Base-by-base conservation (phyloP, 352 stramenopile genomes). In the Globisporangium splendens region DNA sequence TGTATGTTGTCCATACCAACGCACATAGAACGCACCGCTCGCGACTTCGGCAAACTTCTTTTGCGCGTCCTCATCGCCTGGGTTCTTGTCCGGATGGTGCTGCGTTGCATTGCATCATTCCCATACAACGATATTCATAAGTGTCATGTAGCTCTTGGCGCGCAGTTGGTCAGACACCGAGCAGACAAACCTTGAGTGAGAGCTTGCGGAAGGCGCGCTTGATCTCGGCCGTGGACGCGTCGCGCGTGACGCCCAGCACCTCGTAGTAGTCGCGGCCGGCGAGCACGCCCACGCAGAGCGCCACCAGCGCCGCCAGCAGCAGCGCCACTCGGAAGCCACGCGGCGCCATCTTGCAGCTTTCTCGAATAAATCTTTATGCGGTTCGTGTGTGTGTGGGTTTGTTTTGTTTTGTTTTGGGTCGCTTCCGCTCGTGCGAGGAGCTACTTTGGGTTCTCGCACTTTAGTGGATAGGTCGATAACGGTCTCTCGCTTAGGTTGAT, bases 21-120 rank as follows among this genome's bases (percentile, higher is more conserved):
- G n/a, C 4, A 35, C 8, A 14, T 5, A 14, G 35, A 11, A 62
- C 75, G 33, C 50, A 91, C 82, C 82, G 49, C 72, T 75, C 5
- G 82, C 82, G 33, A 92, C 82, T 65, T 90, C 82, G 10, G 93
- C 88, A 62, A 98, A 98, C 61, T 95, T 96, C 61, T 93, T 66
- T 3, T 76, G 76, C 10, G 89, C 87, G 8, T 76, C 82, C 24
- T 96, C 87, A 46, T 93, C 85, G 41, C 90, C 83, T 2, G 83
- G 84, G 52, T 97, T 96, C 61, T 96, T 96, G 55, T 97, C 89
- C 5, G 89, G 89, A 63, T 97, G 89, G 61, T 93, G 81, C 85
- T 92, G 52, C 47, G 46, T 11, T 35, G 28, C 28, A 10, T 35
- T 35, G 2, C 7, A 8, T 35, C 10, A 35, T 6, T 31, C 44